Base-by-base conservation (phyloP, 768 basidiomycete species). In the Suillus variegatus region DNA sequence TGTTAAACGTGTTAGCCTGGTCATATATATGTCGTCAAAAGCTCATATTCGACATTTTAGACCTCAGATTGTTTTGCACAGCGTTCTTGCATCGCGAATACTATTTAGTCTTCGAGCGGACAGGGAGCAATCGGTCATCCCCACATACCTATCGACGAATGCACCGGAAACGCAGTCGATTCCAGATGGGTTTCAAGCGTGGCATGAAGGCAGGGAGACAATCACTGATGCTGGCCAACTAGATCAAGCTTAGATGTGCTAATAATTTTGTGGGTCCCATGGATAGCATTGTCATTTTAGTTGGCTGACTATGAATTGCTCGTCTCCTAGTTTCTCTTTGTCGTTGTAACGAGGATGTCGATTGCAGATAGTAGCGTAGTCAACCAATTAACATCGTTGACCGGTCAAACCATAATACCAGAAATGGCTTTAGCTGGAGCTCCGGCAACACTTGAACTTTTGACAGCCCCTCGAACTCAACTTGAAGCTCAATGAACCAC, bases 1-100 rank as follows among this genome's bases (percentile, higher is more conserved):
- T 25, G 49, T 12, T 51, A 25, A 51, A 51, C 22, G 6, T 6
- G 49, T 51, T 6, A 25, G 49, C 25, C 22, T 51, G 22, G 49
- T 51, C 49, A 14, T 14, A 6, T 14, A 51, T 22, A 16, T 51
- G n/a, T 25, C 14, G 13, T 51, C 22, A 7, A 25, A 51, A 47
- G 14, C 58, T 41, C 22, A 60, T 60, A 18, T 20, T 47, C n/a
- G 28, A n/a, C 16, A n/a, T 22, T 38, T 20, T 35, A 63, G 62
- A 54, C 51, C 35, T 5, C 62, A 63, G 20, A 54, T 56, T 12
- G 62, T 63, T 52, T 20, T 28, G 25, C 62, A 63, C 7, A 63
- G 49, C 62, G 51, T 63, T 47, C 47, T 63, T 35, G 62, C 62
- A 8, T 63, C 62, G 16, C 52, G 62, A 40, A 63, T 52, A 14